These are phyloP conservation scores for Aspergillus flavus DNA, from an alignment of 2,329 filamentous ascomycete species.

Conservation along the genomic window DNA sequence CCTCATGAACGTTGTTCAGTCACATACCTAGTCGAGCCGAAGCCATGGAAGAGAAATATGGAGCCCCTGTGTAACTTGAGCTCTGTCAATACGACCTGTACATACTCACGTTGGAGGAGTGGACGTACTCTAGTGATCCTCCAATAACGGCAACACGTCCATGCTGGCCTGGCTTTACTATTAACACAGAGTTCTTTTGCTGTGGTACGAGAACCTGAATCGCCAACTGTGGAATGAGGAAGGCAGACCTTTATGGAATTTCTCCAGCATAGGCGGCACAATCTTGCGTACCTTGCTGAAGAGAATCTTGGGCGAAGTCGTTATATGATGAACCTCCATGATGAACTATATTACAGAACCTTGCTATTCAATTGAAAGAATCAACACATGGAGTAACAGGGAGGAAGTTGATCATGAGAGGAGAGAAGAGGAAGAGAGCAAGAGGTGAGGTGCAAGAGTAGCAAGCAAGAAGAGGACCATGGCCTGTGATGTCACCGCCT, in stretches of 20 bases:
- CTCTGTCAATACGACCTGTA: conserved; percentile 11
- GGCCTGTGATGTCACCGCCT: conserved; percentile 39
- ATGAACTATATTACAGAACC: background rate
- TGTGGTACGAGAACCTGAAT: background rate
- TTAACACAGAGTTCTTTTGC: background rate
- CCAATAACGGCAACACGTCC: conserved; percentile 92
- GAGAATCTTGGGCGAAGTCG: conserved; percentile 71
- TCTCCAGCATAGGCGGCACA: conserved; percentile 91
- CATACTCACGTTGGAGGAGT: conserved; percentile 3
- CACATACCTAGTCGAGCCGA: conserved; percentile 75
- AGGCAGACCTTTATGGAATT: conserved; percentile 85
- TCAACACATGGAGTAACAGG: background rate
- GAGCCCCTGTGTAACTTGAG: conserved; percentile 81
- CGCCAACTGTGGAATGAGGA: background rate
- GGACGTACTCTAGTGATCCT: conserved; percentile 74
- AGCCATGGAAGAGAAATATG: conserved; percentile 97
- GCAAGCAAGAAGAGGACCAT: conserved; percentile 7
- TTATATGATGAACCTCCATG: conserved; percentile 53
- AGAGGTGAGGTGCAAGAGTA: conserved; percentile 3
- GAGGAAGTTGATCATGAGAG: background rate
- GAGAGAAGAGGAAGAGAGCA: conserved; percentile 1
- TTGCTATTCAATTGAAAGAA: background rate
- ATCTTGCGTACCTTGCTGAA: conserved; percentile 82
- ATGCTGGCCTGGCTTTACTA: conserved; percentile 69
- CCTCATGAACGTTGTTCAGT: background rate